Percentiles rank a stretch among this genome's conserved stretches.
phyloP scores from a whole-genome alignment of 2,329 filamentous ascomycete species.

The Alternaria dauci region DNA sequence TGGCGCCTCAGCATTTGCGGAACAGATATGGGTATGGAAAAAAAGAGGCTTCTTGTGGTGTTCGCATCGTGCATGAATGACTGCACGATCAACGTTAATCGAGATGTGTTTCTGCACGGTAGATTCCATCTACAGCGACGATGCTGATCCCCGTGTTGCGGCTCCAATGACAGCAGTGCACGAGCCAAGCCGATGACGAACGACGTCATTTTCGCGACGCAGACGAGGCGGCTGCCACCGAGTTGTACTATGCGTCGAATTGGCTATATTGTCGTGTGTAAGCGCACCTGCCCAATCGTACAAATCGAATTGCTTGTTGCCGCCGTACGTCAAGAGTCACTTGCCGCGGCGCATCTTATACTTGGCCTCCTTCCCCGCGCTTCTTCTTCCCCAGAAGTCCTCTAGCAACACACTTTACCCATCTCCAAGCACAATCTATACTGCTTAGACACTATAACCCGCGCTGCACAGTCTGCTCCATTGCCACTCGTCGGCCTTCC shows the following conservation, averaged over 20 bases:
- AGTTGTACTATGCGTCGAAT: conserved; percentile 16
- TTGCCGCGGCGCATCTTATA: conserved; percentile 13
- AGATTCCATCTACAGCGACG: neutral
- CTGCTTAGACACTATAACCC: conserved; percentile 17
- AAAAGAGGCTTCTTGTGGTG: neutral
- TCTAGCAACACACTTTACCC: conserved; percentile 7
- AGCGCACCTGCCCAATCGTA: conserved; percentile 11
- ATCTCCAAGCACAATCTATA: conserved; percentile 16
- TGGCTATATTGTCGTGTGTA: conserved; percentile 20
- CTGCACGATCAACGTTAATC: conserved; percentile 1
- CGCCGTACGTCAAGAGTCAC: conserved; percentile 1
- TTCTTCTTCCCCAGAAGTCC: conserved; percentile 3
- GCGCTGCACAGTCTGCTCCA: conserved; percentile 14
- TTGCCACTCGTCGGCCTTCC: conserved; percentile 15
- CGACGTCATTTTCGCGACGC: conserved; percentile 22
- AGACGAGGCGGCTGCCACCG: conserved; percentile 7
- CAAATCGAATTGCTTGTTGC: conserved; percentile 26
- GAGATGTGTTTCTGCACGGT: conserved; percentile 1
- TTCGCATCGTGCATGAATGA: neutral
- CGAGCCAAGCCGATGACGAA: conserved; percentile 12
- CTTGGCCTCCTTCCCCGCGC: conserved; percentile 4
- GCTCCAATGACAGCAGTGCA: conserved; percentile 24
- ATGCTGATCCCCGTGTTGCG: conserved; percentile 17
- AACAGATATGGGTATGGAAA: neutral
- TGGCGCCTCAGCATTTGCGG: neutral